A percentile compares a stretch with the other conserved stretches of the same genome.
Evolutionary conservation across 2,329 filamentous ascomycete genomes (phyloP).

Genomic region (Ceratocystis diversiconidia): DNA sequence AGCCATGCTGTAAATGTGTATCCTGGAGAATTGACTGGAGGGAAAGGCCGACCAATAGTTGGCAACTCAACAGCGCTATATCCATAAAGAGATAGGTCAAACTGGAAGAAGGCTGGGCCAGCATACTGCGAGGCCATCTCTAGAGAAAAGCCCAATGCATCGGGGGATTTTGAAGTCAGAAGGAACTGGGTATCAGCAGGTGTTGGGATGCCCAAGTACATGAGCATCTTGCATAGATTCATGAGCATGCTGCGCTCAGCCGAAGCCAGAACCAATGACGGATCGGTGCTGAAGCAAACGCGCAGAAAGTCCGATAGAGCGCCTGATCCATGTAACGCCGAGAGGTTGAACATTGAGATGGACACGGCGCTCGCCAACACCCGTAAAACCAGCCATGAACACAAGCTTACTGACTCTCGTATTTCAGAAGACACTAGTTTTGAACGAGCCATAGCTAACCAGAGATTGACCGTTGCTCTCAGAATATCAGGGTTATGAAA

Average conservation of each 20-base stretch:
- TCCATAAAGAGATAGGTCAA: conserved; percentile 77
- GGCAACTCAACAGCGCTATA: conserved; percentile 83
- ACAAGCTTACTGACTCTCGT: conserved; percentile 33
- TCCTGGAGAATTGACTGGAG: conserved; percentile 61
- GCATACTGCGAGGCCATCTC: conserved; percentile 60
- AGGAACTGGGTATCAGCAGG: conserved; percentile 76
- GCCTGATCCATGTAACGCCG: conserved; percentile 57
- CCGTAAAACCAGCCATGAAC: conserved; percentile 51
- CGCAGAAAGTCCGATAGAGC: conserved; percentile 53
- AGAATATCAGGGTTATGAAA: conserved; percentile 50
- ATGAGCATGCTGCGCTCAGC: conserved; percentile 46
- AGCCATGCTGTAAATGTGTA: conserved; percentile 90
- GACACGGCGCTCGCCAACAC: conserved; percentile 44
- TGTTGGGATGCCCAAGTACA: conserved; percentile 60
- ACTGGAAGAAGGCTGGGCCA: conserved; percentile 76
- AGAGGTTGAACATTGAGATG: conserved; percentile 54
- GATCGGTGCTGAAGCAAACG: conserved; percentile 40
- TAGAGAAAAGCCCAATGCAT: conserved; percentile 54
- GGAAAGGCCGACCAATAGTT: conserved; percentile 72
- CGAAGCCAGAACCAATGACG: conserved; percentile 26
- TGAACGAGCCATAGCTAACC: conserved; percentile 45
- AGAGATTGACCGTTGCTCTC: conserved; percentile 47
- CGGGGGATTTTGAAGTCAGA: conserved; percentile 36
- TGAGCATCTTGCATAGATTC: conserved; percentile 53
- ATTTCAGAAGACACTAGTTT: neutral